Base-by-base conservation (phyloP, 2,329 filamentous ascomycete species). In the Boeremia exigua region DNA sequence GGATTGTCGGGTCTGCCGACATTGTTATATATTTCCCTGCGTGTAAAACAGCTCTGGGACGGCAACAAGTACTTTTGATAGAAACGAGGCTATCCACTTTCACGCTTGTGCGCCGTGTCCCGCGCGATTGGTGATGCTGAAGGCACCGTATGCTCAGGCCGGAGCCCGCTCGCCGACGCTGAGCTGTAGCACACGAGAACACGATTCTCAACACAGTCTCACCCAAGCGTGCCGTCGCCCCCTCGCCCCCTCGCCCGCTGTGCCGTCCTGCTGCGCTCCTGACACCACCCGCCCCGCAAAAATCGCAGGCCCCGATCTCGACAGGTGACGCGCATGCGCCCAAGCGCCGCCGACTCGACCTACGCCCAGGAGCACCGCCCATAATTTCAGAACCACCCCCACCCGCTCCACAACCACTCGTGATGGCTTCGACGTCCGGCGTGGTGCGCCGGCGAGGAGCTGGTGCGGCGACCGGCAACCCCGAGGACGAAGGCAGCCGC, bases 351-450 rank as follows among this genome's bases (percentile, higher is more conserved):
- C 62, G 66, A 67, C 71, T 71, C 70, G 69, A 65, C 65, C 67
- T 67, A 68, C 51, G 61, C 62, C 61, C 15, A 66, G 60, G 63
- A 73, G 68, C 68, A 62, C 62, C 67, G 59, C 61, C 67, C 65
- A 63, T 66, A 68, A 69, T 66, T 67, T 60, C 63, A 67, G 62
- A 61, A 68, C 62, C 60, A 65, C 63, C 67, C 62, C 66, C 58
- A 66, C 29, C 58, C 57, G 58, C 58, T 64, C 56, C 60, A 67
- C 70, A 63, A 65, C 64, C 63, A 66, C 64, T 63, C 61, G 55
- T 46, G 49, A 88, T 88, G 86, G 83, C 84, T 78, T 81, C 84
- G 82, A 90, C 82, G 84, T 90, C 81, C 83, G 91, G 85, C 83
- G 85, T 84, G 83, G 90, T 82, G 76, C 83, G 88, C 77, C 81